Evolutionary conservation across 345 rosid species (phyloP).

Genomic region (Melaleuca alternifolia): DNA sequence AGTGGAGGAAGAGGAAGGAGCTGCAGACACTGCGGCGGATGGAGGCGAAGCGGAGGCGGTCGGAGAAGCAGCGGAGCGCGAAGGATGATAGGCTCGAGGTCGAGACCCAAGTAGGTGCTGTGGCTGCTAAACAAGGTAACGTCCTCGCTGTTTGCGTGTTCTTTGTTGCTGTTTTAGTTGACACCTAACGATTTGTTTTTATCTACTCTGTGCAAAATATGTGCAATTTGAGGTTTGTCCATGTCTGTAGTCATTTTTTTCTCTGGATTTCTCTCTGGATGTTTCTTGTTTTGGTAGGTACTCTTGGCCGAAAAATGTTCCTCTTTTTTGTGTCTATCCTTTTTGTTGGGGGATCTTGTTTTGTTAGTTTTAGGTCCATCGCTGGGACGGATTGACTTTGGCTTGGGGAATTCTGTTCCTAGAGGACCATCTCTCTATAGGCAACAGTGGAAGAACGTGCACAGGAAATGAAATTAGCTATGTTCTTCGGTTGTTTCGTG

Average conservation of each 20-base stretch:
- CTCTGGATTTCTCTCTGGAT: background rate
- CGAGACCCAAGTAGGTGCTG: background rate
- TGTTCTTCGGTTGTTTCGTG: background rate
- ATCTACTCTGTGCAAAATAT: background rate
- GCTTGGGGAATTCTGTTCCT: background rate
- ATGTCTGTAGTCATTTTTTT: background rate
- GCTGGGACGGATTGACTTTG: background rate
- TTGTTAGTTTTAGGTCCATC: background rate
- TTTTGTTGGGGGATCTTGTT: background rate
- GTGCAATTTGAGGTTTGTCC: background rate
- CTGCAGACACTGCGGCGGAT: conserved; percentile 71
- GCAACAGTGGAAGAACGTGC: background rate
- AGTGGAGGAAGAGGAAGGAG: conserved; percentile 89
- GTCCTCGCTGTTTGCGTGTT: background rate
- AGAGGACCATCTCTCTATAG: background rate
- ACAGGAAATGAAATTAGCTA: background rate
- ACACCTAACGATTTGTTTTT: background rate
- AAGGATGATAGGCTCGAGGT: background rate
- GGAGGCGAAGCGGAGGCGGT: conserved; percentile 83
- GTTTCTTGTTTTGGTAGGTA: background rate
- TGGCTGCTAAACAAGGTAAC: background rate
- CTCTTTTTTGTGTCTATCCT: background rate
- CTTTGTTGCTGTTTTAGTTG: background rate
- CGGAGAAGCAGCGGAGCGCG: conserved; percentile 66
- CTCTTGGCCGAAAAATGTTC: background rate